These are phyloP conservation scores for Saturnispora kantuleensis DNA, from an alignment of 805 yeast genomes.

Conservation along the genomic window DNA sequence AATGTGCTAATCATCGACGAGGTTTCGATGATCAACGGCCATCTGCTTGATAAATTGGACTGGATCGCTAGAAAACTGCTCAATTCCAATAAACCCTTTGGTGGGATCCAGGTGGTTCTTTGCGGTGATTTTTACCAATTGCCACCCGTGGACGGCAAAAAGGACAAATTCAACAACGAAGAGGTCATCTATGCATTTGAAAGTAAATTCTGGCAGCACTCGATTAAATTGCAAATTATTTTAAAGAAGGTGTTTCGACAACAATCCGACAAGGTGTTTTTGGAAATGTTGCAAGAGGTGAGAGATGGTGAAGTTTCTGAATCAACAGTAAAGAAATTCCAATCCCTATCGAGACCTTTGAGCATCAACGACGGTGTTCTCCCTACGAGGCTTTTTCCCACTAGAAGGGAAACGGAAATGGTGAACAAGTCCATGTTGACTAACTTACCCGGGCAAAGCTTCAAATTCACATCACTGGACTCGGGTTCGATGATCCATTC, in stretches of 20 bases:
- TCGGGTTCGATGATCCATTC: conserved; percentile 37
- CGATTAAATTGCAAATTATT: conserved; percentile 48
- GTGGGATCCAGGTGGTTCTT: conserved; percentile 67
- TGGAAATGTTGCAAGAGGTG: conserved; percentile 67
- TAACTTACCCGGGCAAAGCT: conserved; percentile 34
- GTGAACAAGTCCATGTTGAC: conserved; percentile 48
- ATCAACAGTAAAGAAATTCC: conserved; percentile 40
- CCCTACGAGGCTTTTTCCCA: conserved; percentile 69
- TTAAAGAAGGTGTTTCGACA: conserved; percentile 66
- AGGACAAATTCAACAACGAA: conserved; percentile 18
- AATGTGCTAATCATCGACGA: conserved; percentile 67
- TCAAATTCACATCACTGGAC: conserved; percentile 42
- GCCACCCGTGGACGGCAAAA: conserved; percentile 48
- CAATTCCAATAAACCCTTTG: conserved; percentile 46
- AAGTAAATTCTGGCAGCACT: conserved; percentile 48
- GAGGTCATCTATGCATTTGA: conserved; percentile 52
- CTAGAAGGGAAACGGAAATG: conserved; percentile 58
- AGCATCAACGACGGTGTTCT: conserved; percentile 45
- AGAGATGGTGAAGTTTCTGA: conserved; percentile 50
- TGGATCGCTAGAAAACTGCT: conserved; percentile 46
- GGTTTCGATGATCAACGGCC: conserved; percentile 71
- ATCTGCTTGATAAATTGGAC: conserved; percentile 53
- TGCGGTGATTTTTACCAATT: conserved; percentile 80
- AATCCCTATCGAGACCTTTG: conserved; percentile 41
- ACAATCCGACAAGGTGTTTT: conserved; percentile 58